Evolutionary conservation across 2,329 filamentous ascomycete genomes (phyloP).

Genomic region (Immersiporthe knoxdaviesiana): DNA sequence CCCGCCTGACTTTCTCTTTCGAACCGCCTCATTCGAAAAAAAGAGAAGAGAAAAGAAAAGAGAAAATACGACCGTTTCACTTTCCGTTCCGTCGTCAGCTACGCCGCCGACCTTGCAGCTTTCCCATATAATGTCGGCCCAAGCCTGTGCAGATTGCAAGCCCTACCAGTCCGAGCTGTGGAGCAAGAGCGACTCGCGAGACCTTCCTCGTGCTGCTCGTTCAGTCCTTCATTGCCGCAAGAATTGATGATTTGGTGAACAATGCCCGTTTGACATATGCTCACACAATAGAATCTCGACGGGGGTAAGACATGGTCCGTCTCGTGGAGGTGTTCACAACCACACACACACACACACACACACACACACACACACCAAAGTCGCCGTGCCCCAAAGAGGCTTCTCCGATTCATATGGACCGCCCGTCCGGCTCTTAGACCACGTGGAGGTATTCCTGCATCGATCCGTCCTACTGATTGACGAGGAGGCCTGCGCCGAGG

Average conservation of each 20-base stretch:
- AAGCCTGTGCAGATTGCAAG: neutral
- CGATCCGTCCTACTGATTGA: slow-evolving; percentile 21
- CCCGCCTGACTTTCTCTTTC: neutral
- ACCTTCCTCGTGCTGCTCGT: neutral
- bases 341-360: too few relatives aligned
- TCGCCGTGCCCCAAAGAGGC: neutral
- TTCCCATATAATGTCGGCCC: neutral
- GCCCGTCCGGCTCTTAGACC: neutral
- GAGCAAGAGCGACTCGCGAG: neutral
- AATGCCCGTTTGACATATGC: too few relatives aligned
- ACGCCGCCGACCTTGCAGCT: neutral
- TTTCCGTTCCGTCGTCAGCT: neutral
- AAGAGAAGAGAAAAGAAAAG: too few relatives aligned
- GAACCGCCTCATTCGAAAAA: neutral
- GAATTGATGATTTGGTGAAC: too few relatives aligned
- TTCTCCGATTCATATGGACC: too few relatives aligned
- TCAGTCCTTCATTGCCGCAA: neutral
- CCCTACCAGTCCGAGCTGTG: neutral
- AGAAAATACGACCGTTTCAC: neutral
- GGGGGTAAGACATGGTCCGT: too few relatives aligned
- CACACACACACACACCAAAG: neutral
- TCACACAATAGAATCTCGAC: too few relatives aligned
- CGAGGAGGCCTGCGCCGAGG: slow-evolving; percentile 21
- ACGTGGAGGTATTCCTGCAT: slow-evolving; percentile 1
- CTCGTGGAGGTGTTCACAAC: too few relatives aligned